Percentiles rank a stretch among this genome's conserved stretches.
Conservation (phyloP, 805 yeast genomes). For the Komagataella phaffii region DNA sequence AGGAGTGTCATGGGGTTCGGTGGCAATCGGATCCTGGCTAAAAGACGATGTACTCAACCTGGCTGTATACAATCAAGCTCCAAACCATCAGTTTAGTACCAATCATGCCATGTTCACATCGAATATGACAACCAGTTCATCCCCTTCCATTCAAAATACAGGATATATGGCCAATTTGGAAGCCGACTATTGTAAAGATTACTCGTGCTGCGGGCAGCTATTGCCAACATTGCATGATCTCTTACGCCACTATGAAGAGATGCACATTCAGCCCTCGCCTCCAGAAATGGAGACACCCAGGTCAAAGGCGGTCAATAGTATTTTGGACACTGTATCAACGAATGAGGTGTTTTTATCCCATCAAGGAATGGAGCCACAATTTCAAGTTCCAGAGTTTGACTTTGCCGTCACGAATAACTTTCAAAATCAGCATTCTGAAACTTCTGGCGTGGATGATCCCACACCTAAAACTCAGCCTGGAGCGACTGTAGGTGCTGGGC, state of each 20-base stretch:
- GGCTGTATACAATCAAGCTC: conserved; percentile 5
- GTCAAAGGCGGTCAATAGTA: conserved; percentile 38
- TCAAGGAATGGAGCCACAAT: conserved; percentile 14
- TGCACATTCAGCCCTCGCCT: conserved; percentile 60
- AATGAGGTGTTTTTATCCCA: conserved; percentile 72
- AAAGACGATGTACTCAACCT: conserved; percentile 80
- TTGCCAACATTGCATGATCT: conserved; percentile 91
- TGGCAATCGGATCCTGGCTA: conserved; percentile 90
- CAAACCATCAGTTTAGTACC: conserved; percentile 7
- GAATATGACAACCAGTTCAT: conserved; percentile 7
- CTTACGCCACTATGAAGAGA: conserved; percentile 90
- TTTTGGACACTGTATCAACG: conserved; percentile 80
- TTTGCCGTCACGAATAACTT: neutral
- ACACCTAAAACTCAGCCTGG: conserved; percentile 12
- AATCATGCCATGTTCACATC: conserved; percentile 3
- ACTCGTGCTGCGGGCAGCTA: conserved; percentile 87
- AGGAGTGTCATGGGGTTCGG: conserved; percentile 94
- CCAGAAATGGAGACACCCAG: conserved; percentile 22
- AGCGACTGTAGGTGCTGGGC: conserved; percentile 7
- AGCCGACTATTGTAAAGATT: conserved; percentile 93
- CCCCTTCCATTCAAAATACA: conserved; percentile 52
- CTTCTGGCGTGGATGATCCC: neutral
- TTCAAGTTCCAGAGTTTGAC: conserved; percentile 1
- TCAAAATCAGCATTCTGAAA: neutral
- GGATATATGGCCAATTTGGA: conserved; percentile 86